Percentiles rank a stretch among this genome's conserved stretches.
These are phyloP conservation scores for Fusarium sp. DNA, from an alignment of 2,329 filamentous ascomycete species.

Conservation along the genomic window DNA sequence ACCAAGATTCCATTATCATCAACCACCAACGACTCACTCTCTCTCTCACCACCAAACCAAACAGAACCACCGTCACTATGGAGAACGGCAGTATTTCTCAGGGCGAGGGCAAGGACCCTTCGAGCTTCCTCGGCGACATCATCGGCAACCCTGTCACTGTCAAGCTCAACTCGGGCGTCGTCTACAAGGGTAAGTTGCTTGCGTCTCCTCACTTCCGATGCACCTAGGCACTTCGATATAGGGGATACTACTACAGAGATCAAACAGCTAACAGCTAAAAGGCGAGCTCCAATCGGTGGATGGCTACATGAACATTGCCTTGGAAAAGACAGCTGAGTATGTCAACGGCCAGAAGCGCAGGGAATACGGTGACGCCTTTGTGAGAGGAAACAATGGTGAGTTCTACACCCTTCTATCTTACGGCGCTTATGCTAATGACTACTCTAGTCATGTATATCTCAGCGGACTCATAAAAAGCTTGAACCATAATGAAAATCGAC, in stretches of 20 bases:
- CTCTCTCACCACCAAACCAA: slow-evolving; percentile 9
- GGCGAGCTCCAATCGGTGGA: slow-evolving; percentile 97
- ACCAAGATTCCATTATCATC: slow-evolving; percentile 26
- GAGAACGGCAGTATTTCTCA: slow-evolving; percentile 75
- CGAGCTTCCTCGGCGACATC: slow-evolving; percentile 91
- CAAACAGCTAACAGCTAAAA: slow-evolving; percentile 51
- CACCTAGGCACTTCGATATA: not conserved
- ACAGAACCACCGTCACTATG: slow-evolving; percentile 60
- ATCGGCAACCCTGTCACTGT: slow-evolving; percentile 94
- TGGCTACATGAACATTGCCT: slow-evolving; percentile 99
- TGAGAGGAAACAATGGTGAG: slow-evolving; percentile 93
- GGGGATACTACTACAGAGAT: not conserved
- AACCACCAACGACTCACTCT: slow-evolving; percentile 18
- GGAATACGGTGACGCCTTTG: slow-evolving; percentile 93
- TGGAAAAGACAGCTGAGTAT: slow-evolving; percentile 94
- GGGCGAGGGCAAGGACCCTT: slow-evolving; percentile 87
- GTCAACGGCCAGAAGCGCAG: slow-evolving; percentile 85
- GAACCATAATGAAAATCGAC: slow-evolving; percentile 33
- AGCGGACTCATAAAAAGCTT: slow-evolving; percentile 62
- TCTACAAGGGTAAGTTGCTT: slow-evolving; percentile 83
- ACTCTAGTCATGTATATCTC: slow-evolving; percentile 75
- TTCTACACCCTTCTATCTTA: not conserved
- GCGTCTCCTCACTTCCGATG: slow-evolving; percentile 1
- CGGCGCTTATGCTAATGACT: slow-evolving; percentile 19
- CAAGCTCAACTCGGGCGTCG: slow-evolving; percentile 97